Evolutionary conservation across 202 grass and related monocot species (phyloP), one percentile per base, ranked within the genome.

Genomic region (Elaeis oleifera): DNA sequence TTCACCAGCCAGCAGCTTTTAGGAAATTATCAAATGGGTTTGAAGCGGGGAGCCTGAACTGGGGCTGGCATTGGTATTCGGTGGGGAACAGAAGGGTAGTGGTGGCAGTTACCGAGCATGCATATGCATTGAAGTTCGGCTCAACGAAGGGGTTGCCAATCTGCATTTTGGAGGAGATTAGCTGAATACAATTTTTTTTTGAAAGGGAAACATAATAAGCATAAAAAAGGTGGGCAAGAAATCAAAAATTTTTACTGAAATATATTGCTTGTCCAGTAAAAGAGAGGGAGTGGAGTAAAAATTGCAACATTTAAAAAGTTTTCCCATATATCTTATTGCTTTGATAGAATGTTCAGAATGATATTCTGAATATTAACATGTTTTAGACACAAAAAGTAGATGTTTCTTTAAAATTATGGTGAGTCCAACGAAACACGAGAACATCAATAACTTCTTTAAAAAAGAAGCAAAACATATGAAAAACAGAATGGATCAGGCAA

Each of bases 21-120:
- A 89, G 77, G 65, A 99, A 99, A 58, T 80, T 81, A 50, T 99
- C 94, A 15, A 89, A 99, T 14, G 94, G 88, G 73, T 71, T 89
- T 55, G 85, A 56, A 27, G 82, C 82, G 11, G 94, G 94, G 5
- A 99, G 78, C 74, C 78, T 89, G 65, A 81, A 74, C 65, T 68
- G 76, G 36, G 78, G 65, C 54, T 84, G 19, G 11, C 50, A 73
- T 53, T 89, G 69, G 67, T 83, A 79, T 54, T 81, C 79, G 49
- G 44, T n/a, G 26, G 68, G 49, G 21, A 55, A 73, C 16, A 74
- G 56, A 58, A 73, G 52, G 4, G 57, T 61, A 52, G 44, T 77
- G 55, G 39, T 59, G 58, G 77, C 54, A 74, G 75, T 71, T 51
- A 54, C 67, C 36, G 76, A 59, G 20, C 80, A 59, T n/a, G 23